Conservation (phyloP, 805 yeast genomes). For the Candida fluviatilis region DNA sequence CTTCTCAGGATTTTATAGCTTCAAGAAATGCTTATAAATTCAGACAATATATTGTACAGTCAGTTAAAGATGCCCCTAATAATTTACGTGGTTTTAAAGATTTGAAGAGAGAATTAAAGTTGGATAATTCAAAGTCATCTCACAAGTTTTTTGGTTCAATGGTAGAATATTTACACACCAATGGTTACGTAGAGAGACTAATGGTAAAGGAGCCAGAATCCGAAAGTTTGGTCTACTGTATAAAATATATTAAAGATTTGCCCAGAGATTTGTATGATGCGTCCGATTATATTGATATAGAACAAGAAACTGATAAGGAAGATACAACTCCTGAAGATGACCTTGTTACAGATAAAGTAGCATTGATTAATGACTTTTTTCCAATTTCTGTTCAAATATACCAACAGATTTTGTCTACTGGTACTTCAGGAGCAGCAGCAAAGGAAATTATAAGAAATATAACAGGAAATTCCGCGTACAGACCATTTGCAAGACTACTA, state of each 20-base stretch:
- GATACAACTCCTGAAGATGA: conserved; percentile 22
- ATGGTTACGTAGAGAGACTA: conserved; percentile 46
- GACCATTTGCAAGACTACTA: conserved; percentile 48
- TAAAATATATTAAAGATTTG: conserved; percentile 41
- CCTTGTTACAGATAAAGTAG: conserved; percentile 12
- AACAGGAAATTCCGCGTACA: conserved; percentile 51
- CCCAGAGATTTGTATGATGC: conserved; percentile 44
- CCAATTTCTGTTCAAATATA: conserved; percentile 65
- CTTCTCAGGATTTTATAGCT: conserved; percentile 18
- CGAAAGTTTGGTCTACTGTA: conserved; percentile 30
- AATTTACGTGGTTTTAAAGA: conserved; percentile 58
- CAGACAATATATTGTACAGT: conserved; percentile 38
- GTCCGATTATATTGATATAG: conserved; percentile 32
- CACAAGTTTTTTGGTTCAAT: conserved; percentile 48
- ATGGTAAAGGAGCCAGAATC: conserved; percentile 39
- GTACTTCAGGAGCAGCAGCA: conserved; percentile 53
- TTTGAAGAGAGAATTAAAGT: conserved; percentile 53
- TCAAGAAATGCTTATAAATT: conserved; percentile 27
- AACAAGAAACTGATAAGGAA: conserved; percentile 9
- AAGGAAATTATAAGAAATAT: conserved; percentile 48
- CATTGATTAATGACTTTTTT: conserved; percentile 48
- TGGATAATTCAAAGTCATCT: conserved; percentile 36
- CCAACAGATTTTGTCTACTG: conserved; percentile 40
- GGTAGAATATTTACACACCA: conserved; percentile 40
- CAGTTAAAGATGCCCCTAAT: conserved; percentile 55